Evolutionary conservation across 192 early-diverging fungal genomes (phyloP).

Genomic region (Podila clonocystis): DNA sequence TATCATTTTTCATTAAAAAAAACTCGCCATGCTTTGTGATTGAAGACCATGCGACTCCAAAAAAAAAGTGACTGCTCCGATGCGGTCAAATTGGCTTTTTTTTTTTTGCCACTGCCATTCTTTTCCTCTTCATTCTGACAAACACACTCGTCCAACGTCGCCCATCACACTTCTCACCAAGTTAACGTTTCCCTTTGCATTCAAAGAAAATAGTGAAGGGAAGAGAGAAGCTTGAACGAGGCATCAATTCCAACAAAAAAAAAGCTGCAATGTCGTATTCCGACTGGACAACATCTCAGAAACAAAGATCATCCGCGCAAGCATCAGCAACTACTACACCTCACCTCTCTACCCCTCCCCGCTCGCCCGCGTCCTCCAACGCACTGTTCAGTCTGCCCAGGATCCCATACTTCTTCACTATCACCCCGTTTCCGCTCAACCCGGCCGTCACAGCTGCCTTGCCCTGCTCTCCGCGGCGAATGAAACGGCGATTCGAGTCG

Average conservation of each 20-base stretch:
- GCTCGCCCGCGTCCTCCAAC: constrained; percentile 5
- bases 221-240: not conserved
- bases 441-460: constrained; percentile 4
- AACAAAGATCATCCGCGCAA: constrained; percentile 5
- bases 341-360: not conserved
- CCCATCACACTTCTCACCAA: not conserved
- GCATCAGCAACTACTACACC: not conserved
- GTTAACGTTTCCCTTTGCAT: not conserved
- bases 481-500: constrained; percentile 29
- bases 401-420: constrained; percentile 43
- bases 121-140: not conserved
- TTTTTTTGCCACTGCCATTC: not conserved
- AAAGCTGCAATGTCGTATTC: not conserved
- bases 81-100: too few relatives aligned
- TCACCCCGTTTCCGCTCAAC: constrained; percentile 26
- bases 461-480: not conserved
- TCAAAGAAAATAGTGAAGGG: not conserved
- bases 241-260: not conserved
- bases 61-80: too few relatives aligned
- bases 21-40: too few relatives aligned
- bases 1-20: too few relatives aligned
- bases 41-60: not conserved
- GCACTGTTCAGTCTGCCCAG: constrained; percentile 26
- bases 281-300: not conserved
- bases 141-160: not conserved